Percentiles rank a stretch among this genome's conserved stretches.
phyloP scores from a whole-genome alignment of 1,139 yeast genomes.

The Geotrichum australiense region DNA sequence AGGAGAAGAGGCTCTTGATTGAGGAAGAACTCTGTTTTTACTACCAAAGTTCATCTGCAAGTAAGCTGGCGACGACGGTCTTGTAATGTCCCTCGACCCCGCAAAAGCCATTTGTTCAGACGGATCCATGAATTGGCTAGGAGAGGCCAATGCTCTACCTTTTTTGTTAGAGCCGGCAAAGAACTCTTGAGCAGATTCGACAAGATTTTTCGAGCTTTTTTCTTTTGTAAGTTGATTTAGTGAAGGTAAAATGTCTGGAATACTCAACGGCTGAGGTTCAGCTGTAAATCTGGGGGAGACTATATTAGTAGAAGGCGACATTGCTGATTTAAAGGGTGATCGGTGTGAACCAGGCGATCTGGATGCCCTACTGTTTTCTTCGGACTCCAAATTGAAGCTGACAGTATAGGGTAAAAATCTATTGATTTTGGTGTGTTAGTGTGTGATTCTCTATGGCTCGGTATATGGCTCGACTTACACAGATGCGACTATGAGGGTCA shows the following conservation, averaged over 20 bases:
- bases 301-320: conserved; percentile 2
- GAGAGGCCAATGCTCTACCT: not conserved
- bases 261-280: not conserved
- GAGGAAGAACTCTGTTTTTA: conserved; percentile 19
- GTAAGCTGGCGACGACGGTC: conserved; percentile 10
- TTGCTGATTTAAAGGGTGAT: conserved; percentile 2
- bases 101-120: conserved; percentile 2
- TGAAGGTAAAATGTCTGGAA: conserved; percentile 18
- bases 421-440: conserved; percentile 2
- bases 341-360: conserved; percentile 1
- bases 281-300: not conserved
- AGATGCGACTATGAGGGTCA: conserved; percentile 30
- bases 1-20: conserved; percentile 23
- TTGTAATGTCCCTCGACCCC: conserved; percentile 1
- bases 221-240: conserved; percentile 19
- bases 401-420: conserved; percentile 70
- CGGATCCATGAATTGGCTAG: conserved; percentile 10
- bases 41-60: conserved; percentile 5
- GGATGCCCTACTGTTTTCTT: conserved; percentile 3
- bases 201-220: not conserved
- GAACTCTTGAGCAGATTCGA: conserved; percentile 16
- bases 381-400: conserved; percentile 24
- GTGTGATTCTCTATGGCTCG: no score
- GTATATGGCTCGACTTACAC: conserved; percentile 30
- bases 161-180: conserved; percentile 13